Evolutionary conservation across 345 rosid genomes (phyloP).

Genomic region (Eucalyptus erythrocorys): DNA sequence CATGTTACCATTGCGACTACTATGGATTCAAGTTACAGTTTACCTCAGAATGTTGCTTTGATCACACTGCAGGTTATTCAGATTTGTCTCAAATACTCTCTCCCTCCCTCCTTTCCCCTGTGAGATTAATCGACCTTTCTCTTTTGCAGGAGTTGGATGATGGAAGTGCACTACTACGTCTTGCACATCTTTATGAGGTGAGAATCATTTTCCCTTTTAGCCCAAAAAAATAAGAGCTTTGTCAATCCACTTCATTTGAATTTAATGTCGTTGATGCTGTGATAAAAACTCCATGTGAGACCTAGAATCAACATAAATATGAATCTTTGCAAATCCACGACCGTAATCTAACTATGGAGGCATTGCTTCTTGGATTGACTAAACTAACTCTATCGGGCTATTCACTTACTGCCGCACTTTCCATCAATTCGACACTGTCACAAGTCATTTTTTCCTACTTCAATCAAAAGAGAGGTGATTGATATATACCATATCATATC

Average conservation of each 20-base stretch:
- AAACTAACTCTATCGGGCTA: not conserved
- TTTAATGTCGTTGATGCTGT: not conserved
- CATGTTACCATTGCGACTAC: conserved; percentile 20
- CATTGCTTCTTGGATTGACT: not conserved
- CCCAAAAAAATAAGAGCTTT: not conserved
- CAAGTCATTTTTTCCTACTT: not conserved
- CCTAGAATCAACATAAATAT: not conserved
- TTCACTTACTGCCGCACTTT: not conserved
- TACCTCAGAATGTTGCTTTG: conserved; percentile 73
- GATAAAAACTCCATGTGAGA: not conserved
- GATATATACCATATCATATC: not conserved
- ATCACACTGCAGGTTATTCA: conserved; percentile 58
- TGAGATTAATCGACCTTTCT: not conserved
- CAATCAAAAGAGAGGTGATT: not conserved
- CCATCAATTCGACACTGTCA: not conserved
- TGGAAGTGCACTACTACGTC: conserved; percentile 59
- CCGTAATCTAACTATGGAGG: not conserved
- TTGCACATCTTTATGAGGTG: conserved; percentile 85
- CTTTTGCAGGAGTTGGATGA: conserved; percentile 45
- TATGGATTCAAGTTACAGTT: conserved; percentile 55
- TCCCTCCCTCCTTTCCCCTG: not conserved
- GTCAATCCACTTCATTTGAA: not conserved
- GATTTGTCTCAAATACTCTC: not conserved
- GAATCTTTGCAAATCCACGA: not conserved
- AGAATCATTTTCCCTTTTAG: not conserved